Evolutionary conservation across 352 stramenopile species (phyloP).

Genomic region (Phytopythium delawarense): DNA sequence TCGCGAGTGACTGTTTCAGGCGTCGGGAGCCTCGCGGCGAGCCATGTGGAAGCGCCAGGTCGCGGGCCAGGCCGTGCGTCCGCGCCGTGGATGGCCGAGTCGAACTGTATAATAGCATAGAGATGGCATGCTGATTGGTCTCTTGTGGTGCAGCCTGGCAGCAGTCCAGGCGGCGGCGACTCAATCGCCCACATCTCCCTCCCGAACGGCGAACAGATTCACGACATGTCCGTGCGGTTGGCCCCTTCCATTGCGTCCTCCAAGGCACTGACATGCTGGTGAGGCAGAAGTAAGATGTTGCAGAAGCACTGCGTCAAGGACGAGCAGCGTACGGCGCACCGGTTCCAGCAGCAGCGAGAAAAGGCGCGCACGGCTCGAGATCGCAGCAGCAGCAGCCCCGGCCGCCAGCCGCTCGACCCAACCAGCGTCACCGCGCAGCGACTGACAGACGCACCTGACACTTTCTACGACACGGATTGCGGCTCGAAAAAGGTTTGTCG

Average conservation of each 20-base stretch:
- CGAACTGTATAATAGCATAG: too few relatives aligned
- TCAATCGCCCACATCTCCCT: constrained; percentile 39
- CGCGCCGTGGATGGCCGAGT: neutral
- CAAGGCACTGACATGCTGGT: neutral
- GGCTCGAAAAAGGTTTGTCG: constrained; percentile 42
- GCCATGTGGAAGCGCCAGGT: constrained; percentile 71
- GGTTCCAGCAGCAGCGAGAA: constrained; percentile 37
- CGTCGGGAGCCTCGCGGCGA: constrained; percentile 42
- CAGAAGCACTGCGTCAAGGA: constrained; percentile 61
- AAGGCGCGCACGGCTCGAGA: constrained; percentile 31
- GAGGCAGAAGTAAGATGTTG: constrained; percentile 60
- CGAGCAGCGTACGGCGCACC: constrained; percentile 51
- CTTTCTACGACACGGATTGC: constrained; percentile 60
- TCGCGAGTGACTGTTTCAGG: constrained; percentile 14
- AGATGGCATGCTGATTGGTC: neutral
- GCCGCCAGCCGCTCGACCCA: constrained; percentile 49
- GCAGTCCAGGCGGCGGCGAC: neutral
- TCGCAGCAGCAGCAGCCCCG: constrained; percentile 10
- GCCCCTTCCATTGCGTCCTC: neutral
- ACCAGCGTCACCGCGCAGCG: constrained; percentile 31
- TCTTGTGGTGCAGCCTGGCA: neutral
- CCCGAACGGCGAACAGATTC: constrained; percentile 64
- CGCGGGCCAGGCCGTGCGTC: constrained; percentile 16
- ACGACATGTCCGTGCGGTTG: constrained; percentile 47
- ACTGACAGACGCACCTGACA: constrained; percentile 48